Percentiles rank a stretch among this genome's conserved stretches.
Conservation (phyloP, 2,329 filamentous ascomycete genomes). For the Fusarium nodosum region DNA sequence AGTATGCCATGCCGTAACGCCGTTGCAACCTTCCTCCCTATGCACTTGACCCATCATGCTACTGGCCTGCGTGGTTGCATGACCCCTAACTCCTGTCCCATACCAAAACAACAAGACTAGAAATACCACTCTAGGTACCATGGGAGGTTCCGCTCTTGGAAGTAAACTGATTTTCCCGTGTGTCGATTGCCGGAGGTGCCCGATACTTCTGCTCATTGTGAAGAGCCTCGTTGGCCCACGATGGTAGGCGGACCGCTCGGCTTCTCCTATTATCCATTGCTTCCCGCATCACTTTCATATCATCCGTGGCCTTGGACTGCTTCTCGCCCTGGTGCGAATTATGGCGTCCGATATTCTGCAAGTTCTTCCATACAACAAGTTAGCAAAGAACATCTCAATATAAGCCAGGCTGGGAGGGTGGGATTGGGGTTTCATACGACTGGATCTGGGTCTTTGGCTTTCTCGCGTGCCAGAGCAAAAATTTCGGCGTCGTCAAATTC, state of each 20-base stretch:
- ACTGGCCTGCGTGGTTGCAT: conserved; percentile 1
- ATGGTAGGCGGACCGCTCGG: conserved; percentile 47
- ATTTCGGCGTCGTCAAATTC: conserved; percentile 49
- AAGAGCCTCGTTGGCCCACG: conserved; percentile 53
- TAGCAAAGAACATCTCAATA: conserved; percentile 22
- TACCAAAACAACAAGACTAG: conserved; percentile 1
- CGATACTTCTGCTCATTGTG: conserved; percentile 34
- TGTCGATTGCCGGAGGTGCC: conserved; percentile 23
- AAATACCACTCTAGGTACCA: not conserved
- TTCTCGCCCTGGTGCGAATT: conserved; percentile 25
- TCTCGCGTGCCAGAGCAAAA: conserved; percentile 37
- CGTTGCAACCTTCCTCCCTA: conserved; percentile 14
- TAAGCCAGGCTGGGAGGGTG: not conserved
- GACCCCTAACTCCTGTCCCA: conserved; percentile 13
- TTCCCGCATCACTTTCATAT: conserved; percentile 54
- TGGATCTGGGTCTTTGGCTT: conserved; percentile 48
- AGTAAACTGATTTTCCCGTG: conserved; percentile 13
- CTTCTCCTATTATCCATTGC: conserved; percentile 51
- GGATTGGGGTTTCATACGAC: conserved; percentile 50
- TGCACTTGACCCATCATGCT: not conserved
- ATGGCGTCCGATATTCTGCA: conserved; percentile 51
- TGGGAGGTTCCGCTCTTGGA: conserved; percentile 9
- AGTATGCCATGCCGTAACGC: conserved; percentile 39
- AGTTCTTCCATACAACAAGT: conserved; percentile 49
- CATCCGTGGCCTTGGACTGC: conserved; percentile 45